Conservation (phyloP, 1,284 basidiomycete species). For the Cutaneotrichosporon dermatis region DNA sequence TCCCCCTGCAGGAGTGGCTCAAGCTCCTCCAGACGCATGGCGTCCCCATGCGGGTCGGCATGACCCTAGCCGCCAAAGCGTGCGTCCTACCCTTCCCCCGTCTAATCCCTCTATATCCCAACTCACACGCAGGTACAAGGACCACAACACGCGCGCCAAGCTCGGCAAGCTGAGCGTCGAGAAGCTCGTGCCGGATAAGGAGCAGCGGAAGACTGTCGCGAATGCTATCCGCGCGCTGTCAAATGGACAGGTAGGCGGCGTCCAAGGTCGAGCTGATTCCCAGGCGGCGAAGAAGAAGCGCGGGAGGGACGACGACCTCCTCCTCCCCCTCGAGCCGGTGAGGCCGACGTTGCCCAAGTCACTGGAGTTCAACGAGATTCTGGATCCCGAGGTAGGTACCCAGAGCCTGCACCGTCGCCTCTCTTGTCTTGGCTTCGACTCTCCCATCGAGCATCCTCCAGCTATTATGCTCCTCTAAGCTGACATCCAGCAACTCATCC, state of each 20-base stretch:
- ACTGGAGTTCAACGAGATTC: conserved; percentile 35
- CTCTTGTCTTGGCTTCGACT: not conserved
- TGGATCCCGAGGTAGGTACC: conserved; percentile 35
- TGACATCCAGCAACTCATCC: conserved; percentile 55
- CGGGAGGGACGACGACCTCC: conserved; percentile 16
- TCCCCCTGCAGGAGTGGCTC: conserved; percentile 68
- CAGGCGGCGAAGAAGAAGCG: conserved; percentile 22
- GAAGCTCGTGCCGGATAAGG: conserved; percentile 62
- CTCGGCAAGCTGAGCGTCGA: conserved; percentile 60
- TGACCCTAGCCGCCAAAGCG: conserved; percentile 72
- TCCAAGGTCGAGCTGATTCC: not conserved
- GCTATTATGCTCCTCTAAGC: not conserved
- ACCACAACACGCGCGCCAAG: conserved; percentile 60
- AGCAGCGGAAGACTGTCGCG: conserved; percentile 61
- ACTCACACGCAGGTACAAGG: conserved; percentile 61
- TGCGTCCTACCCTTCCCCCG: conserved; percentile 44
- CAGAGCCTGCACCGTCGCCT: not conserved
- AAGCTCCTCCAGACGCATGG: conserved; percentile 63
- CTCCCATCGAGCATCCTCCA: too few species aligned
- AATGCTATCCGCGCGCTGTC: conserved; percentile 57
- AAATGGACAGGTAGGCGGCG: conserved; percentile 23
- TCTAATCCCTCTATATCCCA: not conserved
- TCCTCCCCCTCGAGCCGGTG: not conserved
- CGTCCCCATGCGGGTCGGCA: conserved; percentile 67
- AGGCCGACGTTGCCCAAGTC: not conserved